phyloP scores from a whole-genome alignment of 306 rosid species.

The Malus orientalis region DNA sequence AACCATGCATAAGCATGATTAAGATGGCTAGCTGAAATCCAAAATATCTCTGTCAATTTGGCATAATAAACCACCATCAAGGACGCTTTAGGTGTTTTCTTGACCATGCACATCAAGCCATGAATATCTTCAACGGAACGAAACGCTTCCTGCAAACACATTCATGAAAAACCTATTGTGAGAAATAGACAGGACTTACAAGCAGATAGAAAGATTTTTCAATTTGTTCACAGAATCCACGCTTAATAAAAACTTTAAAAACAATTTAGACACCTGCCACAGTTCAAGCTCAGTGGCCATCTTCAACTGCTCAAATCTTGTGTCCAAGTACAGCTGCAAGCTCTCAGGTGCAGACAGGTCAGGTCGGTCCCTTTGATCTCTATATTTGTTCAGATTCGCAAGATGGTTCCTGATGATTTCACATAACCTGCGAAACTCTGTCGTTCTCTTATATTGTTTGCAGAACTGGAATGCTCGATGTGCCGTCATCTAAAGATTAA shows the following conservation, averaged over 20 bases:
- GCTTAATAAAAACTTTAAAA: neutral
- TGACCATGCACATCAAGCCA: constrained; percentile 95
- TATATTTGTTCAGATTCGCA: constrained; percentile 79
- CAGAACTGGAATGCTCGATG: constrained; percentile 99
- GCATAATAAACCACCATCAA: constrained; percentile 93
- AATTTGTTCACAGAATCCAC: neutral
- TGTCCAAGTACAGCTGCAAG: constrained; percentile 86
- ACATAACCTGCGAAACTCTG: constrained; percentile 88
- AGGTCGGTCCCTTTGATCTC: constrained; percentile 93
- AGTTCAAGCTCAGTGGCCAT: constrained; percentile 90
- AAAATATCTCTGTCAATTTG: constrained; percentile 82
- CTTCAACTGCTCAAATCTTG: constrained; percentile 95
- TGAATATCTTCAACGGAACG: constrained; percentile 93
- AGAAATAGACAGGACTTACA: neutral
- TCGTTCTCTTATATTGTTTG: constrained; percentile 87
- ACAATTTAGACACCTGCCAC: constrained; percentile 67
- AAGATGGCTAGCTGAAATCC: constrained; percentile 82
- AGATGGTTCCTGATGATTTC: constrained; percentile 91
- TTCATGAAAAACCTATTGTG: neutral
- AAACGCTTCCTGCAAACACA: constrained; percentile 80
- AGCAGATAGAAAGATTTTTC: neutral
- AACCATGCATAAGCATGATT: constrained; percentile 97
- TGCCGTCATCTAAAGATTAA: constrained; percentile 80
- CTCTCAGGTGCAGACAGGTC: constrained; percentile 86
- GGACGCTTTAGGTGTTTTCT: constrained; percentile 92